Evolutionary conservation across 2,329 filamentous ascomycete species (phyloP).

Genomic region (Nemania abortiva): DNA sequence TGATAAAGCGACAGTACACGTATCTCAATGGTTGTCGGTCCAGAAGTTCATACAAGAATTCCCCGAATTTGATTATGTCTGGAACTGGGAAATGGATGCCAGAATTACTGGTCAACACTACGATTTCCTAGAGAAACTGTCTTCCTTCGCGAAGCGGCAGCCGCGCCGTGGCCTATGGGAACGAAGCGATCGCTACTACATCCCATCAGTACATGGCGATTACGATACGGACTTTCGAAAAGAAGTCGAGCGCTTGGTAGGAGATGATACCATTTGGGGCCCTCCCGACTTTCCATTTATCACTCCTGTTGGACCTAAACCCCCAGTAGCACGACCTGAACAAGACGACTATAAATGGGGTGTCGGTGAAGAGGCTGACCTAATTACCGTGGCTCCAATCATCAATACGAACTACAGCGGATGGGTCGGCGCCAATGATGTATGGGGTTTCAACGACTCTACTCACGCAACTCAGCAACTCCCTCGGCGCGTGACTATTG

Average conservation of each 20-base stretch:
- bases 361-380: constrained; percentile 79
- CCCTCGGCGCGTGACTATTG: constrained; percentile 80
- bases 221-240: constrained; percentile 76
- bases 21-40: constrained; percentile 76
- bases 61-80: constrained; percentile 83
- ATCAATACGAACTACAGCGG: constrained; percentile 79
- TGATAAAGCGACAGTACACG: constrained; percentile 65
- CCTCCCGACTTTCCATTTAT: constrained; percentile 69
- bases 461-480: constrained; percentile 65
- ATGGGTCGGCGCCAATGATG: constrained; percentile 77
- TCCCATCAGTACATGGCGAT: constrained; percentile 74
- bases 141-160: constrained; percentile 73
- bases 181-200: constrained; percentile 78
- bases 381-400: constrained; percentile 81
- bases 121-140: constrained; percentile 77
- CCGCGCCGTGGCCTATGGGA: constrained; percentile 81
- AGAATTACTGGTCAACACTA: constrained; percentile 85
- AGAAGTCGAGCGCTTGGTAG: constrained; percentile 67
- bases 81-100: constrained; percentile 91
- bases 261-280: constrained; percentile 74
- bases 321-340: constrained; percentile 67
- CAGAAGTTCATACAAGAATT: constrained; percentile 82
- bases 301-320: constrained; percentile 71
- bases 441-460: constrained; percentile 73
- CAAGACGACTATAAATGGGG: constrained; percentile 81